Conservation (phyloP, 2,329 filamentous ascomycete species). For the Pseudogymnoascus sp. region DNA sequence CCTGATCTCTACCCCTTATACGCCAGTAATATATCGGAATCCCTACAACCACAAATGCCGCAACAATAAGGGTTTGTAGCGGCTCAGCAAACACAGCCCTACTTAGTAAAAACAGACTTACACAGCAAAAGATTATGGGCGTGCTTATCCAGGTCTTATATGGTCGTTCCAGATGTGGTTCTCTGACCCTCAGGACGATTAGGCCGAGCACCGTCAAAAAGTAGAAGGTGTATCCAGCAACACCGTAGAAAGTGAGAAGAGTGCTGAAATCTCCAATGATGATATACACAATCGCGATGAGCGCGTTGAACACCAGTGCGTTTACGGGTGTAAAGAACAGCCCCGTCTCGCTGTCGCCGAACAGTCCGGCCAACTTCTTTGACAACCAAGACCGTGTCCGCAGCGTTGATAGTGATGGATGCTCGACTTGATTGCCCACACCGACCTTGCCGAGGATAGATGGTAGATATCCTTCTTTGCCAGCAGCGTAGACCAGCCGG, state of each 20-base stretch:
- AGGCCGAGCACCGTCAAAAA: conserved; percentile 90
- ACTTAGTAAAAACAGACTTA: conserved; percentile 83
- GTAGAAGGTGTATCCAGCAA: conserved; percentile 95
- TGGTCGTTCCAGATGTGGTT: conserved; percentile 79
- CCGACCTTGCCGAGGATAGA: conserved; percentile 76
- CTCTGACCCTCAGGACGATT: conserved; percentile 78
- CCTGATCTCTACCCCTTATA: conserved; percentile 55
- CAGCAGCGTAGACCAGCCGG: conserved; percentile 84
- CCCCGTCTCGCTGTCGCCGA: conserved; percentile 69
- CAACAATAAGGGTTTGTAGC: conserved; percentile 77
- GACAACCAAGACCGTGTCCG: conserved; percentile 47
- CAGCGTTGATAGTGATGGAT: conserved; percentile 33
- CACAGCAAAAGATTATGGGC: conserved; percentile 96
- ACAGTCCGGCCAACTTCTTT: conserved; percentile 49
- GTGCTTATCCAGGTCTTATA: conserved; percentile 97
- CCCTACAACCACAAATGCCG: conserved; percentile 75
- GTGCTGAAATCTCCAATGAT: conserved; percentile 83
- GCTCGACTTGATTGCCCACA: conserved; percentile 39
- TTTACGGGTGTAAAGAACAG: conserved; percentile 93
- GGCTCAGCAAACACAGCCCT: conserved; percentile 86
- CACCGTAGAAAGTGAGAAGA: conserved; percentile 92
- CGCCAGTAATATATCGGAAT: conserved; percentile 86
- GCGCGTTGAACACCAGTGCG: conserved; percentile 73
- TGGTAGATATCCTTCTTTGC: conserved; percentile 91
- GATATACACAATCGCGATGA: conserved; percentile 68